Percentiles rank a stretch among this genome's conserved stretches.
Conservation (phyloP, 2,329 filamentous ascomycete species). For the Stemphylium lycopersici region DNA sequence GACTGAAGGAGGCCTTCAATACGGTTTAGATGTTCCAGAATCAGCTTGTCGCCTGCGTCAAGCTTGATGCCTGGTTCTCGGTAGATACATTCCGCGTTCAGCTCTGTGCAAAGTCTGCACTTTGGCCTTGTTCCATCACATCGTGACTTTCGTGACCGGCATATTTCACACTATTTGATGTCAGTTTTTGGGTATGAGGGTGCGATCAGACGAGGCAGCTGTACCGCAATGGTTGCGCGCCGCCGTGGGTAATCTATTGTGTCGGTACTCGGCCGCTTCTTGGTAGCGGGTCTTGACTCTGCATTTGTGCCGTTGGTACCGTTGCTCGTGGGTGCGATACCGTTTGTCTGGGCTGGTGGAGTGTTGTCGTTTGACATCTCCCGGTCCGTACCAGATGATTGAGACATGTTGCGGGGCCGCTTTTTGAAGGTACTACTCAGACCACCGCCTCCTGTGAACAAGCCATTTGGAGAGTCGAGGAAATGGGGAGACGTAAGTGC, state of each 20-base stretch:
- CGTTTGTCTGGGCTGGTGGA: slow-evolving; percentile 36
- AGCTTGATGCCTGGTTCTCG: slow-evolving; percentile 86
- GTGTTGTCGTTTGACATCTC: slow-evolving; percentile 47
- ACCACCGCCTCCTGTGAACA: slow-evolving; percentile 35
- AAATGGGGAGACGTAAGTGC: slow-evolving; percentile 48
- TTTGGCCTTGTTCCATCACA: slow-evolving; percentile 82
- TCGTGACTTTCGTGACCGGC: slow-evolving; percentile 77
- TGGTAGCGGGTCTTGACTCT: slow-evolving; percentile 38
- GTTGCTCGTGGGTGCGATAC: slow-evolving; percentile 39
- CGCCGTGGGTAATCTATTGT: slow-evolving; percentile 52
- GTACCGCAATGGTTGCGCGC: slow-evolving; percentile 51
- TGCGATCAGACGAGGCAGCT: slow-evolving; percentile 1
- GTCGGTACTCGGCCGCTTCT: slow-evolving; percentile 50
- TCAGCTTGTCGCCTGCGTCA: slow-evolving; percentile 84
- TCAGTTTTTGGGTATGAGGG: slow-evolving; percentile 25
- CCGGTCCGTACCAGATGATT: slow-evolving; percentile 50
- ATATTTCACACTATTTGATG: slow-evolving; percentile 73
- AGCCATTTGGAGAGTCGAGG: slow-evolving; percentile 46
- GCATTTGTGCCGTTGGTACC: slow-evolving; percentile 28
- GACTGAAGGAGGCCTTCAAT: slow-evolving; percentile 82
- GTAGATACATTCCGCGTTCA: slow-evolving; percentile 83
- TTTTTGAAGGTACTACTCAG: slow-evolving; percentile 45
- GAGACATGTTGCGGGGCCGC: slow-evolving; percentile 52
- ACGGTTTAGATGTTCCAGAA: slow-evolving; percentile 76
- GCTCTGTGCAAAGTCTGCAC: slow-evolving; percentile 81